These are phyloP conservation scores for Penicillium macrosclerotiorum DNA, from an alignment of 495 filamentous ascomycete genomes.

Conservation along the genomic window DNA sequence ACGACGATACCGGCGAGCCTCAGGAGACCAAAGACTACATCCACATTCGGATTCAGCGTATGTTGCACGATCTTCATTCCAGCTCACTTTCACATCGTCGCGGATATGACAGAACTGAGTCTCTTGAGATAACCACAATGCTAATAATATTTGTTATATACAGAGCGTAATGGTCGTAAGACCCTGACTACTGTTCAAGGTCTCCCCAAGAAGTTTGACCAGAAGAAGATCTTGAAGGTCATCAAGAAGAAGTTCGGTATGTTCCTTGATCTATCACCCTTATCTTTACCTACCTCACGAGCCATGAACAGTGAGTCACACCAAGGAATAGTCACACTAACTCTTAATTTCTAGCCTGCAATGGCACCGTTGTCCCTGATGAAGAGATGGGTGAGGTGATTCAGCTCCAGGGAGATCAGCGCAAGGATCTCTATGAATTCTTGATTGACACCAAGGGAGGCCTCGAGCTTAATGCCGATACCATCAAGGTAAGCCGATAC, in stretches of 20 bases:
- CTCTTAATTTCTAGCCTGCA: constrained; percentile 75
- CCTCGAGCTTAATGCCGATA: constrained; percentile 87
- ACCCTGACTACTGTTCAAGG: constrained; percentile 99
- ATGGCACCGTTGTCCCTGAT: constrained; percentile 99
- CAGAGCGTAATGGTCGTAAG: constrained; percentile 99
- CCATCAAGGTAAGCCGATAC: constrained; percentile 75
- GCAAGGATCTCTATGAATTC: constrained; percentile 97
- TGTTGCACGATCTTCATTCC: constrained; percentile 37
- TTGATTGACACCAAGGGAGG: constrained; percentile 93
- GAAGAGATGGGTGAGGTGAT: constrained; percentile 99
- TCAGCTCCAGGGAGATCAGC: constrained; percentile 98
- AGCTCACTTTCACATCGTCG: constrained; percentile 6
- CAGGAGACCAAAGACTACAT: constrained; percentile 97
- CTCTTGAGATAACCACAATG: constrained; percentile 9
- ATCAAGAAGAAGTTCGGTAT: constrained; percentile 99
- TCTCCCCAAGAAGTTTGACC: constrained; percentile 95
- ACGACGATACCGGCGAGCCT: constrained; percentile 94
- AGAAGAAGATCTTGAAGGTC: constrained; percentile 99
- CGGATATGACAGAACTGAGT: too few relatives aligned
- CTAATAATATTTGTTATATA: constrained; percentile 21
- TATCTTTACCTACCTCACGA: too few relatives aligned
- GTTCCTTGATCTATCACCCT: too few relatives aligned
- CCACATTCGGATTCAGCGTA: constrained; percentile 99
- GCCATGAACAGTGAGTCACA: too few relatives aligned
- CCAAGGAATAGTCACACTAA: constrained; percentile 15